These are phyloP conservation scores for Crithidia mellificae DNA, from an alignment of 208 protist species.

Conservation along the genomic window DNA sequence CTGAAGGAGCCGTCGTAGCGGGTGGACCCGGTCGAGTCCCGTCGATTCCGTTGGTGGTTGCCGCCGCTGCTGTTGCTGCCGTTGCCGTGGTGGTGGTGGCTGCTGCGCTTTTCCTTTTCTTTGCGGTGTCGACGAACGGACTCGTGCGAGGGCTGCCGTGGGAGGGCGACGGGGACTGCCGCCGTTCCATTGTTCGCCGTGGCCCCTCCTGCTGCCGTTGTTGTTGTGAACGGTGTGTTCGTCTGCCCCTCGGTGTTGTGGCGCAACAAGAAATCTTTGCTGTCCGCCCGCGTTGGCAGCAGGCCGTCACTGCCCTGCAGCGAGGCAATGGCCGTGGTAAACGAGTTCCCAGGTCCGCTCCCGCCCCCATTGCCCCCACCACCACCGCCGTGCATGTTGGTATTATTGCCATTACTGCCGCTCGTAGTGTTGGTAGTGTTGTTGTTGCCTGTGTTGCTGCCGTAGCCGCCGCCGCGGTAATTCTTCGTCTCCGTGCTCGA, in stretches of 20 bases:
- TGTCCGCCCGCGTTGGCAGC: constrained; percentile 24
- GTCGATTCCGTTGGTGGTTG: constrained; percentile 1
- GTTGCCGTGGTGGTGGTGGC: neutral
- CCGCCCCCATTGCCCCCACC: neutral
- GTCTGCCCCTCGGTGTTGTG: neutral
- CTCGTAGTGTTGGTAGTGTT: too few species aligned
- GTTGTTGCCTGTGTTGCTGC: too few species aligned
- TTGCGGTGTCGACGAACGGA: neutral
- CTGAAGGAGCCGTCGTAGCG: constrained; percentile 23
- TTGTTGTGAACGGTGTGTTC: neutral
- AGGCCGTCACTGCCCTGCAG: constrained; percentile 9
- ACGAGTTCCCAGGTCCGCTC: neutral
- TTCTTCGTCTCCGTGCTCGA: constrained; percentile 10
- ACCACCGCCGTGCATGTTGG: too few species aligned
- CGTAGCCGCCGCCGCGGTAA: constrained; percentile 1
- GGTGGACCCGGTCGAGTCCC: neutral
- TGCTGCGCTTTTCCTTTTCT: constrained; percentile 1
- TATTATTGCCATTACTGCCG: too few species aligned
- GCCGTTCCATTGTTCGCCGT: too few species aligned
- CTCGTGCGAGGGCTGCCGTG: constrained; percentile 7
- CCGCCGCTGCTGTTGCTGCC: neutral
- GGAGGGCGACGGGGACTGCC: too few species aligned
- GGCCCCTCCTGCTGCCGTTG: neutral
- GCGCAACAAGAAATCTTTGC: constrained; percentile 26
- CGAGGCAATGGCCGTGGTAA: constrained; percentile 5